These are phyloP conservation scores for Phytophthora idaei DNA, from an alignment of 352 stramenopile genomes.

Conservation along the genomic window DNA sequence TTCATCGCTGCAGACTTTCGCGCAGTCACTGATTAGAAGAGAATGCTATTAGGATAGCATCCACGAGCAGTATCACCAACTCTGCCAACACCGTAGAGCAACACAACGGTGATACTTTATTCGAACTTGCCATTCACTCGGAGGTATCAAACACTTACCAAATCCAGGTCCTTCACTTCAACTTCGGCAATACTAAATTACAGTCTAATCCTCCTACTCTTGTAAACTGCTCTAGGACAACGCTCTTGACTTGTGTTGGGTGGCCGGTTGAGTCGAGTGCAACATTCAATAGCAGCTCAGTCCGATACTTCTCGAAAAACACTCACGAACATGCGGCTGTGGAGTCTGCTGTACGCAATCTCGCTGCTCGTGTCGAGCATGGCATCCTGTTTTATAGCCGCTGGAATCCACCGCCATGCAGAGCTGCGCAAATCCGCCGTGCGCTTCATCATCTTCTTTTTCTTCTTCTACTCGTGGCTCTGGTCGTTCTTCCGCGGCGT, in stretches of 20 bases:
- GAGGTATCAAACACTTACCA: too few relatives aligned
- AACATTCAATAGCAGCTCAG: neutral
- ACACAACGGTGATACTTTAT: neutral
- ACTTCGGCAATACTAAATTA: constrained; percentile 8
- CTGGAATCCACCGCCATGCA: constrained; percentile 40
- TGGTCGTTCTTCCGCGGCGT: constrained; percentile 59
- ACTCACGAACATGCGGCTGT: constrained; percentile 33
- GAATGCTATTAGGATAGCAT: too few relatives aligned
- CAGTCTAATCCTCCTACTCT: constrained; percentile 5
- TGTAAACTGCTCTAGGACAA: constrained; percentile 2
- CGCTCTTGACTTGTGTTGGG: constrained; percentile 19
- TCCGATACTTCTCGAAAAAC: constrained; percentile 6
- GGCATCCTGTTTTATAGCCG: constrained; percentile 45
- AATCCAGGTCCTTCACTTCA: constrained; percentile 10
- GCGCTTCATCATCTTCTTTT: constrained; percentile 58
- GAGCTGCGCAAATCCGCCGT: constrained; percentile 50
- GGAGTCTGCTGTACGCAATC: constrained; percentile 50
- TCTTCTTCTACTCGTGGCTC: constrained; percentile 68
- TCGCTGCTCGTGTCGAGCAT: constrained; percentile 48
- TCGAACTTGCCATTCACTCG: too few relatives aligned
- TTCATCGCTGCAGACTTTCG: too few relatives aligned
- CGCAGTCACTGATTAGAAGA: too few relatives aligned
- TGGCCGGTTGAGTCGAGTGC: neutral
- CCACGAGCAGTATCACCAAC: too few relatives aligned
- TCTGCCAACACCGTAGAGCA: neutral